Percentiles rank a stretch among this genome's conserved stretches.
Conservation (phyloP, 768 basidiomycete species). For the Cantharellus anzutake region DNA sequence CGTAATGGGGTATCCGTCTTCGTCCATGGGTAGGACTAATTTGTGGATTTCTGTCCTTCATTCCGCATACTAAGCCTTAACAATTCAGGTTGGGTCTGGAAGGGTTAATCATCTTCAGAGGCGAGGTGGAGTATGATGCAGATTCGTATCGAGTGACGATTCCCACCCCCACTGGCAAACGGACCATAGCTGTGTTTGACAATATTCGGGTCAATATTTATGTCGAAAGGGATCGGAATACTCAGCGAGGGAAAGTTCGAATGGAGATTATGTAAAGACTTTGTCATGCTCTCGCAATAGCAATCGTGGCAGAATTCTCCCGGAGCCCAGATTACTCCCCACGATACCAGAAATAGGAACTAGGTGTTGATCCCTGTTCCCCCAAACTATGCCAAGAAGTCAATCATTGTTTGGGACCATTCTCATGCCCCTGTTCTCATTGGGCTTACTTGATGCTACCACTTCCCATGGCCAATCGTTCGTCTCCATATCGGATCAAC, state of each 20-base stretch:
- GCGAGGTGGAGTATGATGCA: constrained; percentile 72
- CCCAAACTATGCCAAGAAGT: no score
- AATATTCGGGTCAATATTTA: constrained; percentile 79
- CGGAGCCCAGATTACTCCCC: no score
- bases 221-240: constrained; percentile 90
- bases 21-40: constrained; percentile 58
- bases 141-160: constrained; percentile 76
- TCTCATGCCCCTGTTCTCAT: no score
- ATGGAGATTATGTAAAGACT: constrained; percentile 23
- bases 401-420: no score
- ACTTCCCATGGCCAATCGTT: no score
- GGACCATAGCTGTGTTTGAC: constrained; percentile 74
- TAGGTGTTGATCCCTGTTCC: no score
- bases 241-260: constrained; percentile 75
- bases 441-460: no score
- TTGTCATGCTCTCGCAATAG: no score
- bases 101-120: constrained; percentile 87
- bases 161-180: constrained; percentile 24
- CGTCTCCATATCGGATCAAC: no score
- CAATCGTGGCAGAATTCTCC: no score
- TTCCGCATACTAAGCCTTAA: background rate
- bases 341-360: no score
- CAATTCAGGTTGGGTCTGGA: constrained; percentile 66
- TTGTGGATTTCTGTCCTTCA: background rate
- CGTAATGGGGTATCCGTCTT: constrained; percentile 94